These are phyloP conservation scores for Orychophragmus violaceus DNA, from an alignment of 345 rosid genomes.

Conservation along the genomic window DNA sequence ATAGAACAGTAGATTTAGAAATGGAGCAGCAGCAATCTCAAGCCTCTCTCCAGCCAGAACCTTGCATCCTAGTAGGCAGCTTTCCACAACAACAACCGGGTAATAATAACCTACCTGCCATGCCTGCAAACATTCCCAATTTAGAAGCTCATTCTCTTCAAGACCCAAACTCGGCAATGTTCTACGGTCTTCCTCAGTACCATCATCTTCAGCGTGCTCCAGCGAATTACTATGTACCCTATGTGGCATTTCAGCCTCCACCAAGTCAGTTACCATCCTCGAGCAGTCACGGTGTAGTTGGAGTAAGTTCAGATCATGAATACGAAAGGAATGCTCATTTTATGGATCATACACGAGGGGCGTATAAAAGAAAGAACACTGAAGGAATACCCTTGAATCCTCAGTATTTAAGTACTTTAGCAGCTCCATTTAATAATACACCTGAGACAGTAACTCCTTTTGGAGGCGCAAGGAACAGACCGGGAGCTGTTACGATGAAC, in stretches of 20 bases:
- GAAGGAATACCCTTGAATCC: slow-evolving; percentile 41
- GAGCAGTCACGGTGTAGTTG: slow-evolving; percentile 43
- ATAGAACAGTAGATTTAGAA: slow-evolving; percentile 51
- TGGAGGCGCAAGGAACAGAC: slow-evolving; percentile 54
- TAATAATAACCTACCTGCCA: slow-evolving; percentile 36
- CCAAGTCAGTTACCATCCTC: slow-evolving; percentile 57
- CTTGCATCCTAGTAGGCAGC: slow-evolving; percentile 45
- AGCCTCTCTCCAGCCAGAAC: slow-evolving; percentile 43
- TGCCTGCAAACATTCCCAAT: slow-evolving; percentile 40
- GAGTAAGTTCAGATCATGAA: slow-evolving; percentile 49
- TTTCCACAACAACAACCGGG: slow-evolving; percentile 34
- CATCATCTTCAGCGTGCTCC: slow-evolving; percentile 42
- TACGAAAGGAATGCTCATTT: slow-evolving; percentile 47
- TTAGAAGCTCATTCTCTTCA: slow-evolving; percentile 46
- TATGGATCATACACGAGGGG: slow-evolving; percentile 51
- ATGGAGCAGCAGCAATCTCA: slow-evolving; percentile 54
- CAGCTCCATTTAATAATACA: slow-evolving; percentile 37
- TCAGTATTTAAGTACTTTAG: slow-evolving; percentile 39
- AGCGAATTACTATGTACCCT: slow-evolving; percentile 51
- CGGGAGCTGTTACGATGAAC: slow-evolving; percentile 45
- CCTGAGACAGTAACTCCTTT: slow-evolving; percentile 27
- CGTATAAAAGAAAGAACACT: slow-evolving; percentile 59
- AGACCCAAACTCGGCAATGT: slow-evolving; percentile 35
- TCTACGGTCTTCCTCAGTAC: slow-evolving; percentile 52
- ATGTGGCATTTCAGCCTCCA: slow-evolving; percentile 40